These are phyloP conservation scores for Aureobasidium uvarum DNA, from an alignment of 2,329 filamentous ascomycete genomes.

Conservation along the genomic window DNA sequence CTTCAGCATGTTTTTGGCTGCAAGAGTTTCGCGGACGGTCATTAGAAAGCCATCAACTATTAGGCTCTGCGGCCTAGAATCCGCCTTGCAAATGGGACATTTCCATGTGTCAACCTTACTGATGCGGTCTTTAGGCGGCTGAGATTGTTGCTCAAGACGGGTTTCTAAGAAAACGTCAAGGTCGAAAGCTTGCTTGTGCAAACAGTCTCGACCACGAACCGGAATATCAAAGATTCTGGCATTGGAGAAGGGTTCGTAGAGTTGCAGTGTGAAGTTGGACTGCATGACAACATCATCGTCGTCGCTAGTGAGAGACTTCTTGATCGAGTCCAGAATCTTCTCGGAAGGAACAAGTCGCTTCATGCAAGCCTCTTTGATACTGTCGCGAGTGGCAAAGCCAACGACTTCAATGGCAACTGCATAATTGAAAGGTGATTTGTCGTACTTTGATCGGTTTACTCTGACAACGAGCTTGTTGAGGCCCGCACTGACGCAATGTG, in stretches of 20 bases:
- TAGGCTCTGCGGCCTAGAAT: conserved; percentile 72
- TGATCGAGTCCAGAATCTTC: conserved; percentile 59
- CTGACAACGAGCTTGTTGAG: conserved; percentile 61
- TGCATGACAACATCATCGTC: conserved; percentile 51
- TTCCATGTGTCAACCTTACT: conserved; percentile 69
- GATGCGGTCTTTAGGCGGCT: conserved; percentile 35
- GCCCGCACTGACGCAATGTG: conserved; percentile 57
- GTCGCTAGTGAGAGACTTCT: conserved; percentile 44
- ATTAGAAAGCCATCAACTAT: conserved; percentile 71
- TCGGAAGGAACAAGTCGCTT: conserved; percentile 43
- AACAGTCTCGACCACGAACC: conserved; percentile 66
- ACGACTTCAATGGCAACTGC: conserved; percentile 70
- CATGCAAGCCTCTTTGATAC: conserved; percentile 43
- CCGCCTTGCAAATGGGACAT: conserved; percentile 77
- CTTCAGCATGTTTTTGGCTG: conserved; percentile 46
- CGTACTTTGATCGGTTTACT: conserved; percentile 43
- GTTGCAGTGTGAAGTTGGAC: conserved; percentile 43
- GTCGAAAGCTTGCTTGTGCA: conserved; percentile 87
- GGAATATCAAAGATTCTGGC: conserved; percentile 63
- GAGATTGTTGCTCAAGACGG: conserved; percentile 47
- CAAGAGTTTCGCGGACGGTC: conserved; percentile 58
- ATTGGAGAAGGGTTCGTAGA: conserved; percentile 50
- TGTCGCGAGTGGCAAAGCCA: conserved; percentile 50
- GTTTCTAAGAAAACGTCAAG: conserved; percentile 75
- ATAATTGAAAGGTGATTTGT: conserved; percentile 48